These are phyloP conservation scores for Pseudocercospora pini-densiflorae DNA, from an alignment of 2,329 filamentous ascomycete species.

Conservation along the genomic window DNA sequence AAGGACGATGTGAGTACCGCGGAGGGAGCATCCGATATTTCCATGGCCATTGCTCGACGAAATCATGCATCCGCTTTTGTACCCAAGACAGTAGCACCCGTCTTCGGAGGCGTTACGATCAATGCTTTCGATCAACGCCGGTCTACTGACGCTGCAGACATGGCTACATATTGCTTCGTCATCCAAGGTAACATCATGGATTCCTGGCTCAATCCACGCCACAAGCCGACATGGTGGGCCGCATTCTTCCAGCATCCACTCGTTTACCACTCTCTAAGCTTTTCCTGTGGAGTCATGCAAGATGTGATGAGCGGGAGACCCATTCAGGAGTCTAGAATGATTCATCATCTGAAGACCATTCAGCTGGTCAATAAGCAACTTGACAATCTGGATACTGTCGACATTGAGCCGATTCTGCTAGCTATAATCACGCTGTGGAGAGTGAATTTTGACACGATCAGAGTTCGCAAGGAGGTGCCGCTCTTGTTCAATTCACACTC, in stretches of 20 bases:
- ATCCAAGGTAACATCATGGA: constrained; percentile 7
- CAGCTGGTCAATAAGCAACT: constrained; percentile 19
- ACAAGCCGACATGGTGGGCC: constrained; percentile 18
- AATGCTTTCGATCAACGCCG: constrained; percentile 12
- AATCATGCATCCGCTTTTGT: neutral
- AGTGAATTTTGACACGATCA: constrained; percentile 15
- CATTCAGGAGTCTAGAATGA: constrained; percentile 12
- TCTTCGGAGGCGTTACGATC: constrained; percentile 17
- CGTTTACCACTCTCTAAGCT: constrained; percentile 20
- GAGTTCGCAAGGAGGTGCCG: neutral
- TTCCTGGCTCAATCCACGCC: constrained; percentile 10
- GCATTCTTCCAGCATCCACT: constrained; percentile 21
- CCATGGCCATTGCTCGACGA: neutral
- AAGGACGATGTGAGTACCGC: neutral
- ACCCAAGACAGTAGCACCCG: constrained; percentile 13
- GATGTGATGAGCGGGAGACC: constrained; percentile 11
- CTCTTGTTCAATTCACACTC: constrained; percentile 18
- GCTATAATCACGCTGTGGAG: constrained; percentile 21
- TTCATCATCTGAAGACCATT: constrained; percentile 13
- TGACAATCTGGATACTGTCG: constrained; percentile 10
- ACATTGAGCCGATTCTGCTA: constrained; percentile 22
- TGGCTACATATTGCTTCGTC: constrained; percentile 19
- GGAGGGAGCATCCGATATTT: neutral
- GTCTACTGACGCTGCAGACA: constrained; percentile 17
- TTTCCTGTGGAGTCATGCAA: constrained; percentile 17